Base-by-base conservation (phyloP, 1,284 basidiomycete genomes). In the Marasmius fiardii region DNA sequence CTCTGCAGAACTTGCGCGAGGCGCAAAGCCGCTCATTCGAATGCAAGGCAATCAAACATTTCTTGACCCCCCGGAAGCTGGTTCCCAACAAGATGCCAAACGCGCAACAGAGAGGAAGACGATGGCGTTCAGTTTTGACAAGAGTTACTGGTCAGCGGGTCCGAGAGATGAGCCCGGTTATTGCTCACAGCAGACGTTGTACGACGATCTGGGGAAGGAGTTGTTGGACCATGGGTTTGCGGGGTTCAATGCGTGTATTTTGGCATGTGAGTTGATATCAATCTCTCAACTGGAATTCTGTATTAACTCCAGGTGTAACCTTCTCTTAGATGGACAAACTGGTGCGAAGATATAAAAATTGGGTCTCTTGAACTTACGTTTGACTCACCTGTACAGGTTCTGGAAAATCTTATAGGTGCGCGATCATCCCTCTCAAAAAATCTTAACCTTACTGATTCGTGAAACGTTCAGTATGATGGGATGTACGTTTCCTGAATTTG, bases 191-290 rank as follows among this genome's bases (percentile, higher is more conserved):
- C 86, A 95, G 69, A 98, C 94, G 0, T 76, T 98, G 57, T 98
- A 94, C 71, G 86, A 96, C 63, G 96, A 98, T 76, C 74, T 99
- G 34, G 97, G 97, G 45, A 89, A 91, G 70, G 96, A 98, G 66
- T 74, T 99, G 52, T 78, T 99, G 64, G 91, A 98, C 69, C 95
- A 98, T 71, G 89, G 92, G 44, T 98, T 98, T 74, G 78, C 91
- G 49, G 97, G 96, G 23, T 99, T 98, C 76, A 98, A 99, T 78
- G 93, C 95, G 53, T 96, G 93, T 81, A 96, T 97, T 73, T 80
- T 98, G 71, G 94, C 95, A 71, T 96, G 93, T 97, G 75, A 81
- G 94, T 88, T 18, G 16, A 31, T 18, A 8, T 11, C 2, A 39
- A 44, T 21, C 26, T 33, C 35, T 11, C 53, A 51, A 56, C 57